Base-by-base conservation (phyloP, 495 filamentous ascomycete genomes). In the Xylaria intraflava region DNA sequence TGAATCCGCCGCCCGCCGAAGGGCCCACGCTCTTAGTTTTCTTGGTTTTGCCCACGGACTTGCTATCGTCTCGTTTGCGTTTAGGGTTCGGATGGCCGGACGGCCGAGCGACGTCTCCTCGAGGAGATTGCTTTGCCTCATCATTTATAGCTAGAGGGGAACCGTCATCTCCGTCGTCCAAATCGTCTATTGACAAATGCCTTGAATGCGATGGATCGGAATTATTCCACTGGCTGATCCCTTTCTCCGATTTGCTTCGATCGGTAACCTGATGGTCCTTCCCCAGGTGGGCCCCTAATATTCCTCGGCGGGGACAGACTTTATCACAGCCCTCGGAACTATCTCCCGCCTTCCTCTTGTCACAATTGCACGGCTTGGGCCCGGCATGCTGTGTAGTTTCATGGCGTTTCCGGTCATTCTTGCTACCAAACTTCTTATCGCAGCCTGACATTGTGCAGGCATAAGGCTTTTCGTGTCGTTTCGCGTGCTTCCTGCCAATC, bases 371-470 rank as follows among this genome's bases (percentile, higher is more conserved):
- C 49, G 80, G 77, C 55, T 90, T 84, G 2, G 81, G 61, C 58
- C 86, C 81, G 56, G 82, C 85, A 62, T 96, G 92, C 65, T 95
- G 90, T 23, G 83, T 86, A 57, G 84, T 89, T 59, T 97, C 92
- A 65, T 97, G 92, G 7, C 93, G 84, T 68, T 96, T 96, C 93
- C 92, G 96, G 70, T 96, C 92, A 40, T 89, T 89, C 64, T 96
- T 96, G 72, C 87, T 90, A 31, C 93, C 92, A 58, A 96, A 95
- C 2, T 69, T 78, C 57, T 89, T 93, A 43, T 73, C 71, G 62
- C 93, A 96, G 17, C 72, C 72, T 9, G 75, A 65, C 43, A 83
- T 89, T 7, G 92, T 96, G 70, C 92, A 96, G 39, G 85, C 88
- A 61, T 93, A 97, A 0, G 91, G 93, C 49, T 85, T 83, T 22